Percentiles rank a stretch among this genome's conserved stretches.
Conservation (phyloP, 83 land plant genomes). For the Isoetes engelmannii region DNA sequence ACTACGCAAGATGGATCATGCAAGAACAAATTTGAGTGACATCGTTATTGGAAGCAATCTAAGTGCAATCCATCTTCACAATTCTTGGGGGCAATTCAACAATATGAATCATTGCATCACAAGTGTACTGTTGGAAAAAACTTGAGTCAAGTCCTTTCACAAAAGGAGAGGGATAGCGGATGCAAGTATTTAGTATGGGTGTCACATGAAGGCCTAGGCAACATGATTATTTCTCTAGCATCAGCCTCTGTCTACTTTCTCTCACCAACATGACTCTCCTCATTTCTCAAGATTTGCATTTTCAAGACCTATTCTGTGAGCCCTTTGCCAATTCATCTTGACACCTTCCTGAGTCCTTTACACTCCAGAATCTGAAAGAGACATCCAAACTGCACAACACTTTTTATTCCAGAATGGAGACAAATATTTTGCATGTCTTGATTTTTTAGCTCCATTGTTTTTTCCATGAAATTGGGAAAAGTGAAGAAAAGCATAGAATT, state of each 20-base stretch:
- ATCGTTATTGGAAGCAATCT: conserved; percentile 11
- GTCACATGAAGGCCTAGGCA: conserved; percentile 6
- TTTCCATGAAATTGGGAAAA: no score
- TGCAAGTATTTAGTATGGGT: conserved; percentile 14
- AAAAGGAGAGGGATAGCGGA: conserved; percentile 5
- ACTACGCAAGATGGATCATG: no score
- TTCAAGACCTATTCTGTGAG: not conserved
- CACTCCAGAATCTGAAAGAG: no score
- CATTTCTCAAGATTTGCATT: not conserved
- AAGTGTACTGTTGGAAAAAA: conserved; percentile 8
- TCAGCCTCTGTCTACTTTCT: conserved; percentile 18
- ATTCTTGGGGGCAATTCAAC: not conserved
- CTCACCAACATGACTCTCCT: conserved; percentile 9
- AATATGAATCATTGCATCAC: conserved; percentile 13
- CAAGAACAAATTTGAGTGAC: conserved; percentile 15
- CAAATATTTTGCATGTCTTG: no score
- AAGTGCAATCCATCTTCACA: not conserved
- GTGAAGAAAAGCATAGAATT: no score
- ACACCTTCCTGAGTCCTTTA: not conserved
- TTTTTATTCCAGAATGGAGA: no score
- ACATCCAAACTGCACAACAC: no score
- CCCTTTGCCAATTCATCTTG: conserved; percentile 6
- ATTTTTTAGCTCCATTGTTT: no score
- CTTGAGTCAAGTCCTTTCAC: not conserved
- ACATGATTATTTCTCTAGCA: conserved; percentile 14